Base-by-base conservation (phyloP, 768 basidiomycete genomes). In the Pilatotrama ljubarskyi region DNA sequence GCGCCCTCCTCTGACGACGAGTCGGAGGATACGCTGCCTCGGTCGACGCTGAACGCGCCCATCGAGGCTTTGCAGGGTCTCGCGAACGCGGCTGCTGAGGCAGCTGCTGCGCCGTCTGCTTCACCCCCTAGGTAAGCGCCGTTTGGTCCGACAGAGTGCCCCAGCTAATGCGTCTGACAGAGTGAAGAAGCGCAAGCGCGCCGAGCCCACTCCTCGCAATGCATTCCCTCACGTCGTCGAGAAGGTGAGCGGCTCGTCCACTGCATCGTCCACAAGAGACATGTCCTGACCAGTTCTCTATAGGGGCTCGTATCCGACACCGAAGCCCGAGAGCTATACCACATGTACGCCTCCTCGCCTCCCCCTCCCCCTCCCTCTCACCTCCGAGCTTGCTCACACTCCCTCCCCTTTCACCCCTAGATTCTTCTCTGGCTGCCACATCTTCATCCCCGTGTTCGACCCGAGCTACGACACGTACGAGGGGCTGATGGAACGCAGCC, bases 391-490 rank as follows among this genome's bases (percentile, higher is more conserved):
- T 48, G 7, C 56, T 35, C 20, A 35, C 32, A 32, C 14, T 9
- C 15, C 50, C 8, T 32, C 11, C 8, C 2, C 18, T 35, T 18
- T 8, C 29, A 5, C 36, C 3, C 42, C n/a, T n/a, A 51, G 55
- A 22, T 98, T 96, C 81, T 96, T 96, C 78, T 88, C 91, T 58
- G 95, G 95, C 49, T 97, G 94, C 76, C 91, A 97, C 78, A 83
- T 95, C 72, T 98, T 97, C 80, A 93, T 97, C 65, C 95, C 95
- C 47, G 81, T 97, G 62, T 97, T 95, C 78, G 94, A 97, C 76
- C 90, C 92, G 32, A 77, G 80, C 59, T 96, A 94, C 75, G 95
- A 98, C 79, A 93, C 92, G 15, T 95, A 91, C 77, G 95, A 96
- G 72, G 86, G 87, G 65, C 80, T 95, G 67, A 89, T 88, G 80